These are phyloP conservation scores for Quercus tomentella DNA, from an alignment of 331 rosid species.

Conservation along the genomic window DNA sequence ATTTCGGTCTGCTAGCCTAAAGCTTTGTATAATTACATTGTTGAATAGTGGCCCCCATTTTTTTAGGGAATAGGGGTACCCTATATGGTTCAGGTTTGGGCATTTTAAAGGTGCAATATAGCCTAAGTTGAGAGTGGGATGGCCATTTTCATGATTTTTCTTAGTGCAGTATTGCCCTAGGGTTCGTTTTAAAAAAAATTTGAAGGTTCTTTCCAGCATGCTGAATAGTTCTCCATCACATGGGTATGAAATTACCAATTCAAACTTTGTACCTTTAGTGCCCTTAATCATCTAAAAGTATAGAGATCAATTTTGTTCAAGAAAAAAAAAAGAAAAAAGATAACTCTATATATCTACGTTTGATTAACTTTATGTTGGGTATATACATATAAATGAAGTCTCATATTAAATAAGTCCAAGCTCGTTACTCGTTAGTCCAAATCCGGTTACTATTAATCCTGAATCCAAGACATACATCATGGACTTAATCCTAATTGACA, in stretches of 20 bases:
- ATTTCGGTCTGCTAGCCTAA: neutral
- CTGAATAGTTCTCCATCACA: neutral
- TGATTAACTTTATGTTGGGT: rapidly evolving
- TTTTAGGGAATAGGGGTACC: neutral
- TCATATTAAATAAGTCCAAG: no score
- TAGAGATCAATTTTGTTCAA: no score
- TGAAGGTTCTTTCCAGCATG: neutral
- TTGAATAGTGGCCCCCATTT: neutral
- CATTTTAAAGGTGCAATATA: no score
- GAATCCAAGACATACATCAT: no score
- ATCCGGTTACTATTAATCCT: no score
- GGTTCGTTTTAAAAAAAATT: neutral
- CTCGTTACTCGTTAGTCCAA: no score
- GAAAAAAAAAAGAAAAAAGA: no score
- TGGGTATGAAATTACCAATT: no score
- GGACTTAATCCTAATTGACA: no score
- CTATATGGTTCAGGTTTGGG: neutral
- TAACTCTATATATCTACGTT: no score
- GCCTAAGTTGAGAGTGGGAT: neutral
- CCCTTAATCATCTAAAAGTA: no score
- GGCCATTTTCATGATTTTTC: neutral
- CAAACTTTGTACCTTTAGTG: no score
- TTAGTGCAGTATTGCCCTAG: neutral
- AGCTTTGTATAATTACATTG: neutral
- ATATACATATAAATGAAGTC: rapidly evolving